Conservation (phyloP, 768 basidiomycete species). For the Daedalea quercina region DNA sequence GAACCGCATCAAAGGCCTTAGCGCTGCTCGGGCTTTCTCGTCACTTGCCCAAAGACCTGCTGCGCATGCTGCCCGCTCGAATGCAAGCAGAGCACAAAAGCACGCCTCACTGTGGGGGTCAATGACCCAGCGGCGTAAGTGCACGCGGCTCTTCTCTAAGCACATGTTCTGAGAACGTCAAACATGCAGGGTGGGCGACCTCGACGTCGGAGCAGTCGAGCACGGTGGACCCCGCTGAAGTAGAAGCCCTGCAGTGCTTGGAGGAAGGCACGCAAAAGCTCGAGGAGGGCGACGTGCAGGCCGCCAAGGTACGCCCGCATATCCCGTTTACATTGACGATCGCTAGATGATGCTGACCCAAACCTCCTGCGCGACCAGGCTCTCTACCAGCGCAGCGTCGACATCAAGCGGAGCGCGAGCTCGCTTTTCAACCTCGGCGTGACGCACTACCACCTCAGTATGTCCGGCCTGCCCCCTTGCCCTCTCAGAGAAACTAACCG, state of each 20-base stretch:
- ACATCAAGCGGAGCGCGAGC: slow-evolving; percentile 75
- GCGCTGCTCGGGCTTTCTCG: no score
- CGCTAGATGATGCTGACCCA: no score
- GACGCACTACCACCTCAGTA: slow-evolving; percentile 85
- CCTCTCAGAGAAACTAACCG: not conserved
- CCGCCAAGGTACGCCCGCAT: slow-evolving; percentile 44
- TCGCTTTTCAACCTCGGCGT: slow-evolving; percentile 86
- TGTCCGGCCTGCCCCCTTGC: slow-evolving; percentile 22
- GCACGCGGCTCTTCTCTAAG: not conserved
- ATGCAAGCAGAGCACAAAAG: no score
- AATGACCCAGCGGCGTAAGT: not conserved
- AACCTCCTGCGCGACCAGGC: slow-evolving; percentile 8
- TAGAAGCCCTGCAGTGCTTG: slow-evolving; percentile 69
- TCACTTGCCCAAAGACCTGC: no score
- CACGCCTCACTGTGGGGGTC: no score
- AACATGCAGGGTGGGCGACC: slow-evolving; percentile 65
- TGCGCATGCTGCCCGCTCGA: no score
- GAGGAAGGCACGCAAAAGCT: slow-evolving; percentile 81
- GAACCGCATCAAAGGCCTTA: no score
- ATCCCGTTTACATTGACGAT: not conserved
- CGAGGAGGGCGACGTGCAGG: slow-evolving; percentile 80
- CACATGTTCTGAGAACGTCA: not conserved
- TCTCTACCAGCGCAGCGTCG: slow-evolving; percentile 71
- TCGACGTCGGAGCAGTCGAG: slow-evolving; percentile 79
- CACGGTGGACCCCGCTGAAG: slow-evolving; percentile 74